Base-by-base conservation (phyloP, 1,284 basidiomycete genomes). In the Leccinum colubrinum region DNA sequence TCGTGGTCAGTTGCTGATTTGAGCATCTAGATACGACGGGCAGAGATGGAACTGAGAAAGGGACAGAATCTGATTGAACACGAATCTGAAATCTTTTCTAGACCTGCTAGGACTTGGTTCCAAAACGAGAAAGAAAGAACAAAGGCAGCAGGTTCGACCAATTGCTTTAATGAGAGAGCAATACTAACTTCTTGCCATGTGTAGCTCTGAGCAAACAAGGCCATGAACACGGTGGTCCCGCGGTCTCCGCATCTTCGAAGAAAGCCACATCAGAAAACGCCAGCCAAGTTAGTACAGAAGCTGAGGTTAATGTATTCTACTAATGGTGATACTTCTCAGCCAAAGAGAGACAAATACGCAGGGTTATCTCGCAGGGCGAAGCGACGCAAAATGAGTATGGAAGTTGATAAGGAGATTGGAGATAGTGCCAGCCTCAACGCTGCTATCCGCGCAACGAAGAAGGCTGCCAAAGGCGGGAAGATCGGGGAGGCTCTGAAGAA, bases 61-160 rank as follows among this genome's bases (percentile, higher is more conserved):
- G 94, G 96, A 41, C 87, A 97, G 76, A 99, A 99, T 74, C 88
- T 99, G 84, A 87, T 98, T 59, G 90, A 96, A 73, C 94, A 99
- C 70, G 85, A 93, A 74, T 86, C 85, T n/a, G 97, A 99, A 78
- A 99, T 99, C 69, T 94, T 90, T 75, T 88, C 93, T 37, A 83
- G 97, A 56, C 97, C 97, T 7, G 94, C 95, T 27, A 82, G 97
- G 65, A 98, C 96, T 12, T 99, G 97, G 97, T 99, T 99, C 85
- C 97, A 98, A 77, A 87, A 83, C 25, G 83, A 85, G 64, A 91
- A 91, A 74, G 95, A 98, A 68, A 98, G 94, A 77, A 79, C 83
- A 61, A 84, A 84, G 59, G 83, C 94, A 1, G 87, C 91, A 85
- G 88, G 94, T 95, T 80, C 70, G 41, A 60, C 37, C 7, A 15